phyloP scores from a whole-genome alignment of 1,284 basidiomycete species.

The Cutaneotrichosporon dermatis region DNA sequence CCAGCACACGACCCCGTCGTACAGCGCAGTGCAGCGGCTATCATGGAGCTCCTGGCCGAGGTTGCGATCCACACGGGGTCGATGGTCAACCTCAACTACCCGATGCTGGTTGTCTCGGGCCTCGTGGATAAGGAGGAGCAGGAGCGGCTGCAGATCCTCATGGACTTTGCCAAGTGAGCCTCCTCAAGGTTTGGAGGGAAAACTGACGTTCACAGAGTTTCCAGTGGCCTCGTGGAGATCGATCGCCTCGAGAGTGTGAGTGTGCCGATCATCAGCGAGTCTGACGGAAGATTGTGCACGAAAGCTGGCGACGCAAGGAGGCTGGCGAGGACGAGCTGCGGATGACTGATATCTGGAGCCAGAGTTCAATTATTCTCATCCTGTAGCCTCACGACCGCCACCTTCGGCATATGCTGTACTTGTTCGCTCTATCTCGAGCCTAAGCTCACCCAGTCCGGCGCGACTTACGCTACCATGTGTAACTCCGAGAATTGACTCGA shows the following conservation, averaged over 20 bases:
- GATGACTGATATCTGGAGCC: constrained; percentile 12
- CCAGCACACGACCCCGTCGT: constrained; percentile 2
- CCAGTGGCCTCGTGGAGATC: constrained; percentile 11
- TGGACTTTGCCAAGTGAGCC: constrained; percentile 17
- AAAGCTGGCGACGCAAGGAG: constrained; percentile 10
- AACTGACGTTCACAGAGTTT: not conserved
- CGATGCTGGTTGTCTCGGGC: constrained; percentile 9
- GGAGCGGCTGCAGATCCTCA: constrained; percentile 11
- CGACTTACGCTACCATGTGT: too few species aligned
- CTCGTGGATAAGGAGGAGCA: constrained; percentile 8
- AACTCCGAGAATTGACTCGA: too few species aligned
- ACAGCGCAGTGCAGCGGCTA: constrained; percentile 8
- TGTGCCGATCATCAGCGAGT: not conserved
- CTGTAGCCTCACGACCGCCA: constrained; percentile 5
- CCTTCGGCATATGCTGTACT: too few species aligned
- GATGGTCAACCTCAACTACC: constrained; percentile 18
- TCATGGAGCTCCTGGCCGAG: constrained; percentile 16
- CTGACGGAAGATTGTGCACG: constrained; percentile 15
- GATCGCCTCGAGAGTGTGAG: constrained; percentile 11
- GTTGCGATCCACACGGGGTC: constrained; percentile 14
- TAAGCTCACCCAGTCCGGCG: too few species aligned
- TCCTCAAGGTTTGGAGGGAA: not conserved
- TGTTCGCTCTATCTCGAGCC: too few species aligned
- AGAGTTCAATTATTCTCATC: constrained; percentile 8
- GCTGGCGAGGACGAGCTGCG: constrained; percentile 10